Evolutionary conservation across 495 filamentous ascomycete species (phyloP).

Genomic region (Cercophora scortea): DNA sequence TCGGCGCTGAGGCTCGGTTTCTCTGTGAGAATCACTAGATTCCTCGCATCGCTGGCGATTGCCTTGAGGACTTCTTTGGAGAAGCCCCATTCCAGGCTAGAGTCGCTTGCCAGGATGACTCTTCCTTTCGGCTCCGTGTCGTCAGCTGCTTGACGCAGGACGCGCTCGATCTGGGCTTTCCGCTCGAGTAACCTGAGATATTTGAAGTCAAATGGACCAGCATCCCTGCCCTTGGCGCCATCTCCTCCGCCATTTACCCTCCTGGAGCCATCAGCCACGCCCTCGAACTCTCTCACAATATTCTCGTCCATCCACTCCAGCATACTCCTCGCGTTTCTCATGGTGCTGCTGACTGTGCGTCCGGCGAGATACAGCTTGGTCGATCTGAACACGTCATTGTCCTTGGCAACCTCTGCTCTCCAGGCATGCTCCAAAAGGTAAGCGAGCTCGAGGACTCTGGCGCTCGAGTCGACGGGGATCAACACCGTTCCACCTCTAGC

Average conservation of each 20-base stretch:
- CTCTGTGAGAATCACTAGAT: conserved; percentile 82
- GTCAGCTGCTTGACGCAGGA: conserved; percentile 34
- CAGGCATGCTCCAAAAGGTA: conserved; percentile 90
- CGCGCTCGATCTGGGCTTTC: conserved; percentile 61
- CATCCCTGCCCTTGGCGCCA: conserved; percentile 31
- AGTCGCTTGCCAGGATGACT: conserved; percentile 87
- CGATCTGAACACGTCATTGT: conserved; percentile 57
- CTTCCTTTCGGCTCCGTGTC: conserved; percentile 40
- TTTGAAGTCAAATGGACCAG: conserved; percentile 83
- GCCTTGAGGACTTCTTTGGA: conserved; percentile 73
- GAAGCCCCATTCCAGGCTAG: conserved; percentile 90
- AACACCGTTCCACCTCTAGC: conserved; percentile 84
- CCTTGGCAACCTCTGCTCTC: conserved; percentile 51
- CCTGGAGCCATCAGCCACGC: conserved; percentile 47
- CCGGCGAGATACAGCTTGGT: conserved; percentile 77
- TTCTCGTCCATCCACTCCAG: conserved; percentile 98
- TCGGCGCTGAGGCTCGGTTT: conserved; percentile 33
- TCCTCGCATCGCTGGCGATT: conserved; percentile 66
- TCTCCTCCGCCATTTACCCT: conserved; percentile 37
- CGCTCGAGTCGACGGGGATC: conserved; percentile 92
- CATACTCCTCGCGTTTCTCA: conserved; percentile 88
- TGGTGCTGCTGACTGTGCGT: conserved; percentile 68
- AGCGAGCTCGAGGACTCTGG: conserved; percentile 84
- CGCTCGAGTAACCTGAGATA: conserved; percentile 75
- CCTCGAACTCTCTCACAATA: conserved; percentile 86